Base-by-base conservation (phyloP, 1,139 yeast species). In the Sugiyamaella castrensis region DNA sequence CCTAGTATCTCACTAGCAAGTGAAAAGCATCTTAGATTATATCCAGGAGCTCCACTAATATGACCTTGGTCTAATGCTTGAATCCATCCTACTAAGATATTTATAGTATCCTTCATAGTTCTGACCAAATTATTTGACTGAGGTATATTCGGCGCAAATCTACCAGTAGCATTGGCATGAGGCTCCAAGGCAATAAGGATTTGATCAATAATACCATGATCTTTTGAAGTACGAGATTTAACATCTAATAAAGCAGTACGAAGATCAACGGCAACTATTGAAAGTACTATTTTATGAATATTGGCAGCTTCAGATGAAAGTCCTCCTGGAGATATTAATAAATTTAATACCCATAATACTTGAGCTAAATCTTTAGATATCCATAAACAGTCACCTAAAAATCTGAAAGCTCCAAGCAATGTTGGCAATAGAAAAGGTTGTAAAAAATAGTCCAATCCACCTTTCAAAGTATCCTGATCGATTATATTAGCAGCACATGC, bases 381-480 rank as follows among this genome's bases (percentile, higher is more conserved):
- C 74, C 77, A 73, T 8, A 75, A 57, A 28, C 68, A 67, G 36
- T 66, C 63, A 36, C 66, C 61, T 27, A 73, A 54, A 67, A 72
- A 71, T 12, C 64, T 58, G 43, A 79, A 58, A 0, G 77, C 73
- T 7, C 75, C 73, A 8, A 73, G 63, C 33, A 77, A 58, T 2
- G 79, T 71, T 1, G 74, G 71, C 12, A 77, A 64, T 43, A 80
- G 62, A 52, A 81, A 80, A 1, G 86, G 84, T 55, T 82, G 86
- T 43, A 79, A 66, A 53, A 83, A 80, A 57, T 82, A 81, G 56
- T 82, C 88, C 24, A 82, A 68, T 0, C 87, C 88, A 31, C 81
- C 80, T 30, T 72, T 70, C 15, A 79, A 64, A 1, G 73, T 64
- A 2, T 74, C 83, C 19, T 68, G 59, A 48, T 75, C 82, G 7